Base-by-base conservation (phyloP, 768 basidiomycete species). In the Leccinum disarticulatum region DNA sequence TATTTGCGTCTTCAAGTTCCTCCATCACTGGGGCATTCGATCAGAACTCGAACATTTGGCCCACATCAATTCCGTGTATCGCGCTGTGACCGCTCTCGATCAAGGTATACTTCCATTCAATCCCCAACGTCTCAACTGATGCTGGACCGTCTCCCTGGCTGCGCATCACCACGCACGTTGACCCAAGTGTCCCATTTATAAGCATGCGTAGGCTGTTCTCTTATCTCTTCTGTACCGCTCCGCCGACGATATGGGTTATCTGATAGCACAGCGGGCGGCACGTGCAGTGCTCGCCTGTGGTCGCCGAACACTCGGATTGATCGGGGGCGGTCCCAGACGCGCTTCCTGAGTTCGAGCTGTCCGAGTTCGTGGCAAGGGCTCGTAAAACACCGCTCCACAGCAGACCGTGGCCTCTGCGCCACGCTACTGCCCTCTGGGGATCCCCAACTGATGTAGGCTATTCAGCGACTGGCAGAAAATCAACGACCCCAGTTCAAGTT, bases 261-360 rank as follows among this genome's bases (percentile, higher is more conserved):
- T 65, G 63, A 62, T 67, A 61, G 38, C 62, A 35, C 13, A 41
- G 43, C 3, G 25, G 31, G 7, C 33, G 19, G 36, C 54, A 52
- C 46, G 17, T 66, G 70, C 66, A 54, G 61, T 66, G 68, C 62
- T 52, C 55, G 56, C 59, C 69, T 72, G 70, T 70, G 70, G 69
- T 72, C 60, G 53, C 19, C 55, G 69, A 64, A 61, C 61, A 25
- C 64, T 58, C 48, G 54, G n/a, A 61, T 43, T 63, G 69, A 70
- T 72, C 69, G 69, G 70, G 61, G 64, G 68, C 64, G 62, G 59
- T 60, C 60, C 59, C 48, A 49, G 57, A 46, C 53, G 57, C 58
- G 35, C 61, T 70, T 66, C 61, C 60, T 33, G 57, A 41, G 25
- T 55, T 60, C 59, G 54, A 49, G 56, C 56, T 58, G 54, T 70